Base-by-base conservation (phyloP, 805 yeast genomes). In the Metschnikowia orientalis region DNA sequence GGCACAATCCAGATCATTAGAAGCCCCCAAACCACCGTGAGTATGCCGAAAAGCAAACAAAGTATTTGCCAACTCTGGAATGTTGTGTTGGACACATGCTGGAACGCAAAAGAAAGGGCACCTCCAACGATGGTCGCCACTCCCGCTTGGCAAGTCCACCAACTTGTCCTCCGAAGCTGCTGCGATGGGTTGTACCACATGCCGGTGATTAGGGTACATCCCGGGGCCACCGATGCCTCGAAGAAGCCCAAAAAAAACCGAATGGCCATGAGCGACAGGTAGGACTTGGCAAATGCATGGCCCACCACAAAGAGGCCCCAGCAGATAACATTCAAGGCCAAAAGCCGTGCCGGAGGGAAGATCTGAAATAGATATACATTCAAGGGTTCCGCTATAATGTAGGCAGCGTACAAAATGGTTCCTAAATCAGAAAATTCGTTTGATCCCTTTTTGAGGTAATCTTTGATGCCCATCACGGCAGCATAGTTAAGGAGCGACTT, bases 21-120 rank as follows among this genome's bases (percentile, higher is more conserved):
- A 1, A 69, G 24, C 5, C 82, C 82, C 51, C 73, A 74, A 2
- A 56, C 27, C 3, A 73, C 53, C 3, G 82, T 77, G 10, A 74
- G 47, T 2, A 72, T 30, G 6, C 84, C 84, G 48, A 77, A 70
- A 4, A 73, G 67, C 11, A 77, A 47, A 50, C 75, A 77, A 56
- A 76, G 67, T 28, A 77, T 73, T 52, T 75, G 79, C 82, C 82
- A 77, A n/a, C 79, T 68, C 16, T 63, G 51, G 35, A 75, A 62
- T 4, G 41, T 29, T 8, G 53, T 39, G 28, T 54, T 51, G 28
- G 47, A 41, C 14, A 76, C 67, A 42, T 72, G 76, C 45, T 73
- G 77, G 50, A 77, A 77, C 0, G 68, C 78, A 53, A 67, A 3
- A 64, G 50, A 61, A 18, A 65, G 45, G 8, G 61, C 44, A 1